phyloP scores from a whole-genome alignment of 2,329 filamentous ascomycete species.

The Xylaria sp. region DNA sequence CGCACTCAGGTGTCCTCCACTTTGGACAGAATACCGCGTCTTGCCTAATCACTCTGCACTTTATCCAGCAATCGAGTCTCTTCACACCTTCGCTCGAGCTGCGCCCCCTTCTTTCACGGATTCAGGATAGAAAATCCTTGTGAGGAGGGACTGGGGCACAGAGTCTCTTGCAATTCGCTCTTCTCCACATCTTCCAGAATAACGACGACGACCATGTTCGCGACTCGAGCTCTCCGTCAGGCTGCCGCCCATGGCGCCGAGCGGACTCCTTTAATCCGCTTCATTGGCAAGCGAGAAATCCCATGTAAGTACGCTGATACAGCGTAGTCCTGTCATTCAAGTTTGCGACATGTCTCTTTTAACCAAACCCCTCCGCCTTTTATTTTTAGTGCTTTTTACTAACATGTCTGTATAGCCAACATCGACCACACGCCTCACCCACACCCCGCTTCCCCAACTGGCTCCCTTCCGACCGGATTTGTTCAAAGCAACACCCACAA shows the following conservation, averaged over 20 bases:
- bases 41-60: not conserved
- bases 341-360: not conserved
- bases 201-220: slow-evolving; percentile 60
- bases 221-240: slow-evolving; percentile 67
- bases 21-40: not conserved
- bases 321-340: no score
- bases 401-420: slow-evolving; percentile 60
- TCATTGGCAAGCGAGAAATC: slow-evolving; percentile 69
- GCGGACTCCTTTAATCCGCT: slow-evolving; percentile 71
- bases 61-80: slow-evolving; percentile 4
- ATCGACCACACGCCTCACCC: slow-evolving; percentile 78
- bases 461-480: slow-evolving; percentile 69
- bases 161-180: slow-evolving; percentile 4
- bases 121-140: slow-evolving; percentile 1
- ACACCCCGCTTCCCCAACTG: slow-evolving; percentile 77
- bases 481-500: slow-evolving; percentile 59
- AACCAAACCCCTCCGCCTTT: not conserved
- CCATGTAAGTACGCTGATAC: slow-evolving; percentile 59
- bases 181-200: slow-evolving; percentile 31
- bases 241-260: slow-evolving; percentile 68
- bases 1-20: slow-evolving; percentile 3
- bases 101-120: slow-evolving; percentile 1
- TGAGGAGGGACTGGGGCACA: slow-evolving; percentile 1
- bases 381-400: slow-evolving; percentile 26
- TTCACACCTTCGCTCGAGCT: not conserved